phyloP scores from a whole-genome alignment of 2,329 filamentous ascomycete genomes.

The Metarhizium anisopliae region DNA sequence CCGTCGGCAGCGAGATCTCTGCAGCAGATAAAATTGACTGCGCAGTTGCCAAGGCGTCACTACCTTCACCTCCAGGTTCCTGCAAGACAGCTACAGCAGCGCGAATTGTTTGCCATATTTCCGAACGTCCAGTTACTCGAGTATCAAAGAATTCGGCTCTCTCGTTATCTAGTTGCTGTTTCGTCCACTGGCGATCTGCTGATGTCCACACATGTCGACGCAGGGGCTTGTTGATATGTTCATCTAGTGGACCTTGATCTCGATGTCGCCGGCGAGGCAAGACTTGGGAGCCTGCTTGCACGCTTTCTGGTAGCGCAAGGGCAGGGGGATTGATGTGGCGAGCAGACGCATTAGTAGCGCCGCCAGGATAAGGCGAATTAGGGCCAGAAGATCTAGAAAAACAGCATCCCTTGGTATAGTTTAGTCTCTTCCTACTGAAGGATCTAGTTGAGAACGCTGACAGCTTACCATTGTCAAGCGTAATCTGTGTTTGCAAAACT shows the following conservation, averaged over 20 bases:
- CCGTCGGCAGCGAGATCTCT: constrained; percentile 65
- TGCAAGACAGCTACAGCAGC: constrained; percentile 61
- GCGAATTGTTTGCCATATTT: constrained; percentile 73
- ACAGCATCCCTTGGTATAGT: constrained; percentile 45
- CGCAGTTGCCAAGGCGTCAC: constrained; percentile 51
- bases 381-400: constrained; percentile 43
- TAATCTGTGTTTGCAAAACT: background rate
- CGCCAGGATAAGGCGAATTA: constrained; percentile 45
- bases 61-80: constrained; percentile 37
- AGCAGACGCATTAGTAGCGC: constrained; percentile 38
- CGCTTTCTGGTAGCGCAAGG: constrained; percentile 22
- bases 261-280: constrained; percentile 23
- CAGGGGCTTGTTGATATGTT: constrained; percentile 64
- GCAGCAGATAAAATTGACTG: constrained; percentile 74
- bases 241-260: constrained; percentile 37
- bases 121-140: constrained; percentile 63
- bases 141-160: constrained; percentile 86
- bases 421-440: background rate
- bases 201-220: constrained; percentile 58
- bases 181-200: constrained; percentile 59
- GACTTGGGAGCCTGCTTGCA: constrained; percentile 12
- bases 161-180: constrained; percentile 58
- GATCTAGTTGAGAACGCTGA: background rate
- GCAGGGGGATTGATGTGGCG: constrained; percentile 42
- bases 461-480: constrained; percentile 1